Conservation (phyloP, 2,329 filamentous ascomycete species). For the Apiospora pterosperma region DNA sequence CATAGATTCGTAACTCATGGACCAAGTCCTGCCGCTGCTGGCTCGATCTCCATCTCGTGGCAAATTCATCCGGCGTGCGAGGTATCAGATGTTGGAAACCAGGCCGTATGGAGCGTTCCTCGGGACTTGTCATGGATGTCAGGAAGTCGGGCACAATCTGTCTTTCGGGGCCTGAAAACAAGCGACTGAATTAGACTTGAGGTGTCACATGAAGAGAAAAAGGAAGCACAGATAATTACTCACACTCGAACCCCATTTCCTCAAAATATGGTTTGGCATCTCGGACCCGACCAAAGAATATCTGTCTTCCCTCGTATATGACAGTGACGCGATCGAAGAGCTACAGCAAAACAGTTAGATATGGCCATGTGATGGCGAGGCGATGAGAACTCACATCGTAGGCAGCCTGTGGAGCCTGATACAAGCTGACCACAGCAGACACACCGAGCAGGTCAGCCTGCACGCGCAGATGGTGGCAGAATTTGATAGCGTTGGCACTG, state of each 20-base stretch:
- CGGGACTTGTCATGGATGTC: conserved; percentile 63
- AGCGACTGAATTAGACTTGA: no score
- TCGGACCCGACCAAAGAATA: conserved; percentile 65
- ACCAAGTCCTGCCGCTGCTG: conserved; percentile 38
- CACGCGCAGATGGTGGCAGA: conserved; percentile 63
- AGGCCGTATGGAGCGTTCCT: conserved; percentile 50
- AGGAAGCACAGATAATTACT: neutral
- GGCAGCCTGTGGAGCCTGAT: conserved; percentile 57
- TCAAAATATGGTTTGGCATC: conserved; percentile 64
- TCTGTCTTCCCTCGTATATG: conserved; percentile 73
- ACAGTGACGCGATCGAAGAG: conserved; percentile 73
- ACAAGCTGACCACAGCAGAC: neutral
- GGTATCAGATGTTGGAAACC: conserved; percentile 62
- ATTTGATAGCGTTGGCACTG: conserved; percentile 72
- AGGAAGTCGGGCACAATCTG: conserved; percentile 70
- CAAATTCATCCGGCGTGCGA: conserved; percentile 68
- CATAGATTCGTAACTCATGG: conserved; percentile 47
- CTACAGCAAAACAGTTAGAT: no score
- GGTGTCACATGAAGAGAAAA: neutral
- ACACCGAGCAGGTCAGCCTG: conserved; percentile 26
- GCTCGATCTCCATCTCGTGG: conserved; percentile 42
- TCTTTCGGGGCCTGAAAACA: conserved; percentile 41
- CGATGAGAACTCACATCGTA: conserved; percentile 43
- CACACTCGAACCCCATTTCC: conserved; percentile 63
- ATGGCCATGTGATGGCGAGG: neutral